Percentiles rank a stretch among this genome's conserved stretches.
phyloP scores from a whole-genome alignment of 1,139 yeast species.

The Torulaspora pretoriensis region DNA sequence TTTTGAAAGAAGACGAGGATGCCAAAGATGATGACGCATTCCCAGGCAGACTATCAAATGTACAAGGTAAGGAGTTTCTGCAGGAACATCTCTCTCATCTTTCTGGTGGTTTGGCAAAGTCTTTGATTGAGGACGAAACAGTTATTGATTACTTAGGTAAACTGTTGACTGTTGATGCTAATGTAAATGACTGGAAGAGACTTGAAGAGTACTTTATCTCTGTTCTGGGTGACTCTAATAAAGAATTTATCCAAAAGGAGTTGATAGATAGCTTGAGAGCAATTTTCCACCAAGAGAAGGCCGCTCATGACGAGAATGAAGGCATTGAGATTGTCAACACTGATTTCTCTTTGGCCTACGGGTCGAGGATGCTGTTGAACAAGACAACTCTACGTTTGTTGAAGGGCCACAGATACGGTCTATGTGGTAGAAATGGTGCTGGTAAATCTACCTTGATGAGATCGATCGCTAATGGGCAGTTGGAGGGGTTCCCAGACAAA shows the following conservation, averaged over 20 bases:
- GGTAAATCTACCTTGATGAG: slow-evolving; percentile 98
- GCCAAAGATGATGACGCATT: slow-evolving; percentile 48
- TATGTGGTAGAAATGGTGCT: slow-evolving; percentile 98
- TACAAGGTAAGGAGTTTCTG: slow-evolving; percentile 50
- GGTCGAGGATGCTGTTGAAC: slow-evolving; percentile 93
- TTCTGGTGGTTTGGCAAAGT: slow-evolving; percentile 15
- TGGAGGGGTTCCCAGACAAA: slow-evolving; percentile 95
- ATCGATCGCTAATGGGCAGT: slow-evolving; percentile 93
- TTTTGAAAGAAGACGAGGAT: slow-evolving; percentile 74
- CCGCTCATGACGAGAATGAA: slow-evolving; percentile 53
- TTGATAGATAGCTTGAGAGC: slow-evolving; percentile 56
- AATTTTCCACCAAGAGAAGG: slow-evolving; percentile 62
- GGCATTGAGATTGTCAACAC: slow-evolving; percentile 90
- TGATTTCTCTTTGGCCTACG: slow-evolving; percentile 92
- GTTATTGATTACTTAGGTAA: slow-evolving; percentile 50
- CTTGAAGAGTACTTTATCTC: slow-evolving; percentile 53
- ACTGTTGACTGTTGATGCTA: slow-evolving; percentile 67
- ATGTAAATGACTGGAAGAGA: slow-evolving; percentile 87
- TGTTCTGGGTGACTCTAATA: slow-evolving; percentile 44
- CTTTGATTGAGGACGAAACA: slow-evolving; percentile 38
- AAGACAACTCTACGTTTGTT: slow-evolving; percentile 81
- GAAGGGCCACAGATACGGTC: slow-evolving; percentile 96
- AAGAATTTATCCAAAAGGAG: slow-evolving; percentile 41
- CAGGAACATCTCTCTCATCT: slow-evolving; percentile 37
- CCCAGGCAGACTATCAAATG: slow-evolving; percentile 65